Evolutionary conservation across 495 filamentous ascomycete genomes (phyloP), one percentile per base, ranked within the genome.

Genomic region (Bryoglossum gracile): DNA sequence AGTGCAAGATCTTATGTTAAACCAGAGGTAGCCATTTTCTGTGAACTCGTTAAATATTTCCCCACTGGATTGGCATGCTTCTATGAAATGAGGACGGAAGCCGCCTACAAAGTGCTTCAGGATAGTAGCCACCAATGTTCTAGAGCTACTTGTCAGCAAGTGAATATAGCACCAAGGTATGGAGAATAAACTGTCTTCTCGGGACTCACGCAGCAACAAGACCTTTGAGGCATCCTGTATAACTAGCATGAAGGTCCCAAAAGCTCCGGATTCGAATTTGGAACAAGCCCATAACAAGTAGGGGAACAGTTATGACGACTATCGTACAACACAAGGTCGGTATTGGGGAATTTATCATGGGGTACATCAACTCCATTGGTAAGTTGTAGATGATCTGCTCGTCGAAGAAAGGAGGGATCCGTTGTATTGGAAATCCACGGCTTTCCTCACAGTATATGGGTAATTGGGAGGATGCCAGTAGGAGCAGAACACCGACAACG

Each of bases 101-200:
- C 77, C 78, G 11, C 73, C 76, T 19, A 81, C 72, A 25, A 79
- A 63, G 52, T 69, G 70, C 48, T 80, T 81, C 56, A 81, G 55
- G 48, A 78, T 71, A 43, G 78, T 72, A 44, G 76, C 74, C 50
- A 81, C 71, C 26, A 77, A 65, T 21, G 72, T 21, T 30, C 48
- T 50, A 32, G 9, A 17, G 35, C 35, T 22, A 9, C 43, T 21
- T 19, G 10, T n/a, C n/a, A n/a, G n/a, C n/a, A n/a, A n/a, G n/a
- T n/a, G n/a, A n/a, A n/a, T n/a, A n/a, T n/a, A n/a, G n/a, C n/a
- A n/a, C n/a, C n/a, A n/a, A n/a, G n/a, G n/a, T n/a, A n/a, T n/a
- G n/a, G n/a, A n/a, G n/a, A n/a, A n/a, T n/a, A n/a, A n/a, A n/a
- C n/a, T n/a, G n/a, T n/a, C n/a, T n/a, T n/a, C 2, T 32, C 5